Evolutionary conservation across 441 rosid genomes (phyloP).

Genomic region (Gossypium laxum): DNA sequence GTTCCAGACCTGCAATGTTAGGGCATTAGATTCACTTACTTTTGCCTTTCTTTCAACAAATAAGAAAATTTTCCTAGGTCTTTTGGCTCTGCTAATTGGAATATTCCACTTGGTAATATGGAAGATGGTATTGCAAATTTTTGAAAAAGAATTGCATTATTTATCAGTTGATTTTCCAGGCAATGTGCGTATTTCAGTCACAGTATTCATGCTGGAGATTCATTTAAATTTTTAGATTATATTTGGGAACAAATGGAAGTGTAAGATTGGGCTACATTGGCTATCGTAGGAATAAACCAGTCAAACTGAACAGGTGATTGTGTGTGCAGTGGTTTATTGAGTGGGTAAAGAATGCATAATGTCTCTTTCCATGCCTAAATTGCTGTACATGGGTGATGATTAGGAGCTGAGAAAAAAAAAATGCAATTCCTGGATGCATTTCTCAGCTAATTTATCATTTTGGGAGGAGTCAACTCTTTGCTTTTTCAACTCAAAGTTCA

Average conservation of each 20-base stretch:
- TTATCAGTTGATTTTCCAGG: not conserved
- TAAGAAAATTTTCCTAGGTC: not conserved
- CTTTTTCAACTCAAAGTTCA: not conserved
- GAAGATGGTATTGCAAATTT: not conserved
- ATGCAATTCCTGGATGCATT: not conserved
- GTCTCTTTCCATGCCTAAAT: conserved; percentile 3
- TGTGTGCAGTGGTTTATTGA: conserved; percentile 1
- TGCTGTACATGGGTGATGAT: not conserved
- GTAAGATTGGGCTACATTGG: not conserved
- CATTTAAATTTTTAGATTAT: not conserved
- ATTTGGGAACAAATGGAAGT: not conserved
- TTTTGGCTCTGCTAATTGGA: not conserved
- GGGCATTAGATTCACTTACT: not conserved
- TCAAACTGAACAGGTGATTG: not conserved
- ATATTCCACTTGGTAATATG: not conserved
- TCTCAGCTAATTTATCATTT: not conserved
- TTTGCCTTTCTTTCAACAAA: not conserved
- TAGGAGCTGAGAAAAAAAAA: not conserved
- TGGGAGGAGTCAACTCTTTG: not conserved
- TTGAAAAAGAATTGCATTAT: not conserved
- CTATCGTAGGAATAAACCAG: not conserved
- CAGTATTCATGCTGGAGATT: not conserved
- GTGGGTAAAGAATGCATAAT: not conserved
- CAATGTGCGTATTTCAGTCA: not conserved
- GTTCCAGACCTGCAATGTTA: not conserved